Evolutionary conservation across 768 basidiomycete genomes (phyloP).

Genomic region (Auriscalpium vulgare): DNA sequence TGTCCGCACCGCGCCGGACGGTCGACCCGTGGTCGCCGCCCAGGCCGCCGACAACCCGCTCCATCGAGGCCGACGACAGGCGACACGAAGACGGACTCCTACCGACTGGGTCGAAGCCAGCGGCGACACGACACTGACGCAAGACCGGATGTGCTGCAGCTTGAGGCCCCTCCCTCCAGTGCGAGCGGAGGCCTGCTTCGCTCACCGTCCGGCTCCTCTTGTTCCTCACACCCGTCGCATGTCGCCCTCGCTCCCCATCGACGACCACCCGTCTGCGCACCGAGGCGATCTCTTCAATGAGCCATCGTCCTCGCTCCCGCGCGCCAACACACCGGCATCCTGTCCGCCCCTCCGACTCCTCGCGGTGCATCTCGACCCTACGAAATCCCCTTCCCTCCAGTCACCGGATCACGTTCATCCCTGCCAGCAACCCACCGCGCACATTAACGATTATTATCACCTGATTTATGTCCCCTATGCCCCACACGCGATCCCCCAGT

Average conservation of each 20-base stretch:
- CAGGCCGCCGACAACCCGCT: constrained; percentile 7
- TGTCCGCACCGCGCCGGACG: constrained; percentile 7
- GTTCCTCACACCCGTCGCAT: constrained; percentile 27
- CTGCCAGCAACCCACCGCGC: constrained; percentile 9
- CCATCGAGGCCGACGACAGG: constrained; percentile 8
- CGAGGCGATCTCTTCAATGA: constrained; percentile 77
- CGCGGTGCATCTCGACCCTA: constrained; percentile 16
- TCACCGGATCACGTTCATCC: constrained; percentile 9
- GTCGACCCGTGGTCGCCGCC: constrained; percentile 11
- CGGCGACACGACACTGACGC: constrained; percentile 54
- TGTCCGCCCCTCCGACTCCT: constrained; percentile 25
- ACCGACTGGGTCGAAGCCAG: constrained; percentile 44
- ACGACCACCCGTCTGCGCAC: constrained; percentile 38
- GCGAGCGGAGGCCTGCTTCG: constrained; percentile 44
- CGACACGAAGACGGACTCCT: constrained; percentile 43
- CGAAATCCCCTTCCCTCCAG: constrained; percentile 8
- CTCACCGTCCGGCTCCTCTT: constrained; percentile 43
- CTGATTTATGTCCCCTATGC: constrained; percentile 18
- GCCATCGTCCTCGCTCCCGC: constrained; percentile 65
- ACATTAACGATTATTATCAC: constrained; percentile 17
- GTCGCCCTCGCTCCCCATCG: constrained; percentile 31
- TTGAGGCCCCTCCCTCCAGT: constrained; percentile 45
- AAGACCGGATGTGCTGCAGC: constrained; percentile 54
- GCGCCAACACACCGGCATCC: constrained; percentile 71
- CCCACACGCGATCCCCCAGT: constrained; percentile 8